These are phyloP conservation scores for Coemansia sp. DNA, from an alignment of 192 early-diverging fungal genomes.

Conservation along the genomic window DNA sequence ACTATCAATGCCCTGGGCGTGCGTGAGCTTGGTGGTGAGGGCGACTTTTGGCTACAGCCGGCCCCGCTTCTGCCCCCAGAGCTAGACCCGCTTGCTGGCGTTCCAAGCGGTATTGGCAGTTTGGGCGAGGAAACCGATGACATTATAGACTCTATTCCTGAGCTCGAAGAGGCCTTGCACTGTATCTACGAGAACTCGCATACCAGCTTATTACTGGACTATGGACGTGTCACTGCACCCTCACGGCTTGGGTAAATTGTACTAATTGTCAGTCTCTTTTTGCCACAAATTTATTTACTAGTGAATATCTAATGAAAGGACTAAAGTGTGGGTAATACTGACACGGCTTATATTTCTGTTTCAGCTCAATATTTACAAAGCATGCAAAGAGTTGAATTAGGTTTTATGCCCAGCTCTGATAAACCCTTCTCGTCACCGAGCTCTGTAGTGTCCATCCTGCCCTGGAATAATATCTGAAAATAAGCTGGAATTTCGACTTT, in stretches of 20 bases:
- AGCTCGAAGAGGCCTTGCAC: slow-evolving; percentile 67
- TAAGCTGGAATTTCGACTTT: too few species aligned
- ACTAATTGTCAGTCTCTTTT: too few species aligned
- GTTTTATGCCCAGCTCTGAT: too few species aligned
- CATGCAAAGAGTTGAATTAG: too few species aligned
- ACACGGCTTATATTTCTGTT: too few species aligned
- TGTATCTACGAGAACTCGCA: slow-evolving; percentile 65
- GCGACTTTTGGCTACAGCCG: slow-evolving; percentile 38
- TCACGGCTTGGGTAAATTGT: slow-evolving; percentile 55
- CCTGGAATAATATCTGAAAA: too few species aligned
- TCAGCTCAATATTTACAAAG: too few species aligned
- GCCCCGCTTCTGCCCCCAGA: slow-evolving; percentile 43
- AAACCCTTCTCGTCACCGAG: too few species aligned
- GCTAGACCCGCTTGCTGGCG: slow-evolving; percentile 22
- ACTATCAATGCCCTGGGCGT: slow-evolving; percentile 50
- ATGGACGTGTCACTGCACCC: slow-evolving; percentile 63
- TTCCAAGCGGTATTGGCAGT: slow-evolving; percentile 27
- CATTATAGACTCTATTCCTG: slow-evolving; percentile 57
- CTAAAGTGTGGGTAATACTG: too few species aligned
- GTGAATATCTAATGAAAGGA: not conserved
- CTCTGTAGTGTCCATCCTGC: too few species aligned
- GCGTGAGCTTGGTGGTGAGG: slow-evolving; percentile 37
- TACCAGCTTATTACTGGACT: slow-evolving; percentile 68
- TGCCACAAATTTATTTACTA: not conserved
- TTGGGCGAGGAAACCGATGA: slow-evolving; percentile 41